Percentiles rank a stretch among this genome's conserved stretches.
Conservation (phyloP, 2,329 filamentous ascomycete species). For the Penicillium sp. region DNA sequence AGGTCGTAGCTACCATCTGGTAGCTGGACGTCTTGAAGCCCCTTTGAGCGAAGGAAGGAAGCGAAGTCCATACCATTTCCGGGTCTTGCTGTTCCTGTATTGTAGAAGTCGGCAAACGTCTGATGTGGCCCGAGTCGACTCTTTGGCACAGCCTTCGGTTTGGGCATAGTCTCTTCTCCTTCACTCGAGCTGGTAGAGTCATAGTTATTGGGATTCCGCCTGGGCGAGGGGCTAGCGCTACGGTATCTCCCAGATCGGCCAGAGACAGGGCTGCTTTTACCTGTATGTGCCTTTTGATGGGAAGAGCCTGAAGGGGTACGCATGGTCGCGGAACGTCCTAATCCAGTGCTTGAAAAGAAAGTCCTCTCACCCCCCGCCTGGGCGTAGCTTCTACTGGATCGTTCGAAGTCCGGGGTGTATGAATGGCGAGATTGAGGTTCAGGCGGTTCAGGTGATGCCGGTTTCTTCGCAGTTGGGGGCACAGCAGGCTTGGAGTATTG, state of each 20-base stretch:
- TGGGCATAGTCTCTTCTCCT: slow-evolving; percentile 31
- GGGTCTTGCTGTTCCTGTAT: slow-evolving; percentile 20
- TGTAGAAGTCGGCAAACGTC: slow-evolving; percentile 29
- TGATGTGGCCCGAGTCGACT: slow-evolving; percentile 36
- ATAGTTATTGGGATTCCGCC: slow-evolving; percentile 31
- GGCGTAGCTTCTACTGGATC: slow-evolving; percentile 56
- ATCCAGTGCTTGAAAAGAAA: slow-evolving; percentile 51
- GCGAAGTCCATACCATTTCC: slow-evolving; percentile 33
- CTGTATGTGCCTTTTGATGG: slow-evolving; percentile 34
- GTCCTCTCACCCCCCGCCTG: slow-evolving; percentile 56
- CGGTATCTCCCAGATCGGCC: slow-evolving; percentile 37
- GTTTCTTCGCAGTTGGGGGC: slow-evolving; percentile 43
- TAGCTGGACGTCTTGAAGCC: background rate
- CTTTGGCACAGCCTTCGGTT: slow-evolving; percentile 44
- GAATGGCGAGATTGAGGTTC: slow-evolving; percentile 3
- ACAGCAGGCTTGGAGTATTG: slow-evolving; percentile 40
- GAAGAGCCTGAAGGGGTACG: slow-evolving; percentile 48
- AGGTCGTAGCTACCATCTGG: background rate
- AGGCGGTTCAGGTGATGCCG: slow-evolving; percentile 35
- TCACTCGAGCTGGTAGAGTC: slow-evolving; percentile 43
- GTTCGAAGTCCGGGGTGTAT: slow-evolving; percentile 46
- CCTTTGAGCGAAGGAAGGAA: slow-evolving; percentile 5
- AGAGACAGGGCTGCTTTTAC: slow-evolving; percentile 35
- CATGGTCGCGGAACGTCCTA: slow-evolving; percentile 54
- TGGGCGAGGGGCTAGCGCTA: slow-evolving; percentile 44